A percentile compares a stretch with the other conserved stretches of the same genome.
phyloP scores from a whole-genome alignment of 345 rosid species.

The Carallia brachiata region DNA sequence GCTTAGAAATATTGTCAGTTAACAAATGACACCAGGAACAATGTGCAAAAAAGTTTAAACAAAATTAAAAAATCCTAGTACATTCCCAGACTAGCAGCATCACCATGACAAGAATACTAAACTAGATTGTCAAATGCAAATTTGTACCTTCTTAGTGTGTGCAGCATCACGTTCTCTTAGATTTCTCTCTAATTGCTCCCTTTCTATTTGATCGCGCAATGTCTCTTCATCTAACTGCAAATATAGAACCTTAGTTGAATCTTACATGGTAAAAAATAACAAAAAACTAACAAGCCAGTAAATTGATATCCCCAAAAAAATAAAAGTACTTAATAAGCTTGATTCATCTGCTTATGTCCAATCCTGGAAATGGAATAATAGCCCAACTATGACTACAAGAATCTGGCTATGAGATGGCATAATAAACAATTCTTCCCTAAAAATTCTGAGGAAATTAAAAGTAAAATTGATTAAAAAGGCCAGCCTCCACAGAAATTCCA shows the following conservation, averaged over 20 bases:
- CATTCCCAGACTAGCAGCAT: neutral
- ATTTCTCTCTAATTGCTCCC: conserved; percentile 78
- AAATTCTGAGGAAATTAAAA: neutral
- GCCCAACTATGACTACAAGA: neutral
- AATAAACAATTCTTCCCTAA: neutral
- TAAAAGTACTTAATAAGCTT: neutral
- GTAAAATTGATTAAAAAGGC: neutral
- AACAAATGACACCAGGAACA: neutral
- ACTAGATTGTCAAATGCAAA: neutral
- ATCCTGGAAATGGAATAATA: no score
- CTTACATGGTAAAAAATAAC: conserved; percentile 1
- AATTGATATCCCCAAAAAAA: no score
- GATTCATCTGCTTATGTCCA: neutral
- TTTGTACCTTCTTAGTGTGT: conserved; percentile 66
- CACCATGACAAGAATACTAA: neutral
- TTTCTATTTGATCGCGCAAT: conserved; percentile 84
- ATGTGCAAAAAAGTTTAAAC: neutral
- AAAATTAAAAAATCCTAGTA: neutral
- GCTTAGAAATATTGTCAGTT: no score
- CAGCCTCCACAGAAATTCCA: conserved; percentile 6
- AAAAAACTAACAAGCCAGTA: neutral
- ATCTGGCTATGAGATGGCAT: neutral
- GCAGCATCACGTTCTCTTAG: conserved; percentile 87
- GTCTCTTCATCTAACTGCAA: conserved; percentile 91
- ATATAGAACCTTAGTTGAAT: conserved; percentile 7